Evolutionary conservation across 495 filamentous ascomycete genomes (phyloP).

Genomic region (Massariosphaeria phaeospora): DNA sequence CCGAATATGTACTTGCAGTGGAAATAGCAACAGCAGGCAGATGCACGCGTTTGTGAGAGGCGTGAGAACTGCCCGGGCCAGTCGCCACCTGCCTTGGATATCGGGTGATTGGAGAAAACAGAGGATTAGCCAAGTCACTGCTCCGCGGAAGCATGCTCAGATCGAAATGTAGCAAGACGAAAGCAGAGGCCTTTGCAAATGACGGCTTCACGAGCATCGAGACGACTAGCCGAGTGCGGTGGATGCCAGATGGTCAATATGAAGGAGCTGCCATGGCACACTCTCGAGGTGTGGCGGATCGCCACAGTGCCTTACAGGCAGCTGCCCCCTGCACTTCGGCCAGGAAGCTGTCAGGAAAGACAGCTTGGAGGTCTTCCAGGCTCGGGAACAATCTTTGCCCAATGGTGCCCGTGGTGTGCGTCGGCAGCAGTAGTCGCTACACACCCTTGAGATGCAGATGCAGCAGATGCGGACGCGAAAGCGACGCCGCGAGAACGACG

Average conservation of each 20-base stretch:
- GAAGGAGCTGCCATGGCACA: background rate
- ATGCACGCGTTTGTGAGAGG: slow-evolving; percentile 1
- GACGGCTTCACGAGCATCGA: background rate
- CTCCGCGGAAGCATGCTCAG: slow-evolving; percentile 2
- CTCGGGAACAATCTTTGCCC: slow-evolving; percentile 22
- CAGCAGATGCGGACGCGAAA: background rate
- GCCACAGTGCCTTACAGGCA: slow-evolving; percentile 22
- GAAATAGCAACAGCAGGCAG: background rate
- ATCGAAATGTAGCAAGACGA: background rate
- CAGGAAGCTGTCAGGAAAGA: slow-evolving; percentile 13
- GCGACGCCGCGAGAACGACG: background rate
- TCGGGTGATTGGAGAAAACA: slow-evolving; percentile 3
- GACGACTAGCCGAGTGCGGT: background rate
- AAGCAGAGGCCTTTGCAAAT: background rate
- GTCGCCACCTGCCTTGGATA: slow-evolving; percentile 27
- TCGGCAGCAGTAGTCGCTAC: no score
- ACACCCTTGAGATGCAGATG: background rate
- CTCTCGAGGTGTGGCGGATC: slow-evolving; percentile 24
- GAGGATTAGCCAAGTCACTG: background rate
- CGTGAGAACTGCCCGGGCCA: background rate
- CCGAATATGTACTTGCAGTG: slow-evolving; percentile 14
- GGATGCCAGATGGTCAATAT: background rate
- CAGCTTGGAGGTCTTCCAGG: slow-evolving; percentile 1
- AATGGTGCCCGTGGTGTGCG: slow-evolving; percentile 29
- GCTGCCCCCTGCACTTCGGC: slow-evolving; percentile 6